Evolutionary conservation across 805 yeast genomes (phyloP), one percentile per base, ranked within the genome.

Genomic region (Starmerella kuoi): DNA sequence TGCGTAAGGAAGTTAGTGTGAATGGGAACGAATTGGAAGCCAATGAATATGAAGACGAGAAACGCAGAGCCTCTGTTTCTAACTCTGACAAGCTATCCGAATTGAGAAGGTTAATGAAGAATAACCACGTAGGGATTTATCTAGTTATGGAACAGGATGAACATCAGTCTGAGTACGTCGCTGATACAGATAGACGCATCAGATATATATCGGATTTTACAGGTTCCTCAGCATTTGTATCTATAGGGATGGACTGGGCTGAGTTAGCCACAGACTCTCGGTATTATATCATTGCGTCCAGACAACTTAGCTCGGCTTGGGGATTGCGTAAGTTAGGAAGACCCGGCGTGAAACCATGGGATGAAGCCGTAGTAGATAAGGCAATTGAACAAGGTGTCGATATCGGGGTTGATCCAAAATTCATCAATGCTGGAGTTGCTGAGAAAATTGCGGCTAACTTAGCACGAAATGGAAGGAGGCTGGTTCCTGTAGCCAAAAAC

Each of bases 251-350:
- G 34, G 68, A 69, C 43, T 72, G 74, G 37, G 94, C 95, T 14
- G 82, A 80, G 0, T 62, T 91, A 40, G 77, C 94, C 11, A 91
- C 98, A 0, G 99, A 91, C 61, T 96, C 97, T 2, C 70, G 99
- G 51, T 91, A 91, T 64, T 88, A 85, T 58, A 66, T 83, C 45
- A 97, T 91, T 62, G 97, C 97, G 1, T 73, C 72, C 21, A 74
- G 77, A 46, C 87, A 91, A 61, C 64, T 91, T 42, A 91, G 84
- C 58, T 55, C 61, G 27, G 78, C 76, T 53, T 91, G 97, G 97
- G 60, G 64, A 1, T 61, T 91, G 33, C 67, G 88, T 46, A 85
- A 80, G 57, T 88, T 79, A 57, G 95, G 95, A 2, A 64, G 68
- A 25, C 69, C 72, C n/a, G 81, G 77, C 22, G 72, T 71, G 30